These are phyloP conservation scores for Cytospora paraplurivora DNA, from an alignment of 2,329 filamentous ascomycete genomes.

Conservation along the genomic window DNA sequence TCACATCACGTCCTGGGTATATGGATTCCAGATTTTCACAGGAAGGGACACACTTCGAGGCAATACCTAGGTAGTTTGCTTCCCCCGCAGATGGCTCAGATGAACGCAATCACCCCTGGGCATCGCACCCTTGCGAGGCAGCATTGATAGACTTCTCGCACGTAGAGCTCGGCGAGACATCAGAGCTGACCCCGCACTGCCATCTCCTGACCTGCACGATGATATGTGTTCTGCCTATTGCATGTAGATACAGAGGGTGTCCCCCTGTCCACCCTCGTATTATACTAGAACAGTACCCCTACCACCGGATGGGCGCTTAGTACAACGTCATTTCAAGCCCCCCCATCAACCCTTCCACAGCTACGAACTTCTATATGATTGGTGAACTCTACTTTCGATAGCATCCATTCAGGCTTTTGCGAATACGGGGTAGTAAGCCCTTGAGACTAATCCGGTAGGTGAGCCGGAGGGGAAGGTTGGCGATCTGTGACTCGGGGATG, in stretches of 20 bases:
- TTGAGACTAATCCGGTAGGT: slow-evolving; percentile 18
- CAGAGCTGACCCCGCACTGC: slow-evolving; percentile 14
- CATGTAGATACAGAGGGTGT: neutral
- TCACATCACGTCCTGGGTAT: slow-evolving; percentile 13
- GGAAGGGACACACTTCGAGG: neutral
- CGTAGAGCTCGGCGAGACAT: slow-evolving; percentile 19
- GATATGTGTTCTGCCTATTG: neutral
- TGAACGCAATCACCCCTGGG: neutral
- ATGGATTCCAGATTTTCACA: neutral
- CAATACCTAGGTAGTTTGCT: neutral
- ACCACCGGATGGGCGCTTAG: neutral
- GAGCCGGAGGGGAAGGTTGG: slow-evolving; percentile 5
- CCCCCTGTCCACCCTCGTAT: slow-evolving; percentile 13
- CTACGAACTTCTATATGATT: neutral
- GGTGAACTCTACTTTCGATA: slow-evolving; percentile 4
- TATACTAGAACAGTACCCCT: neutral
- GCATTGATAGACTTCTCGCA: neutral
- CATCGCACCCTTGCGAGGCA: slow-evolving; percentile 7
- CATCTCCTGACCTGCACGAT: slow-evolving; percentile 8
- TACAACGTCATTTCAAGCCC: slow-evolving; percentile 2
- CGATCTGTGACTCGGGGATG: slow-evolving; percentile 15
- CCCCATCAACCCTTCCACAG: neutral
- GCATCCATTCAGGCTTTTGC: neutral
- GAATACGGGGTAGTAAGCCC: slow-evolving; percentile 1
- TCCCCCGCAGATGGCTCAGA: slow-evolving; percentile 4